Evolutionary conservation across 305 asterid genomes (phyloP).

Genomic region (Solanum hybrid): DNA sequence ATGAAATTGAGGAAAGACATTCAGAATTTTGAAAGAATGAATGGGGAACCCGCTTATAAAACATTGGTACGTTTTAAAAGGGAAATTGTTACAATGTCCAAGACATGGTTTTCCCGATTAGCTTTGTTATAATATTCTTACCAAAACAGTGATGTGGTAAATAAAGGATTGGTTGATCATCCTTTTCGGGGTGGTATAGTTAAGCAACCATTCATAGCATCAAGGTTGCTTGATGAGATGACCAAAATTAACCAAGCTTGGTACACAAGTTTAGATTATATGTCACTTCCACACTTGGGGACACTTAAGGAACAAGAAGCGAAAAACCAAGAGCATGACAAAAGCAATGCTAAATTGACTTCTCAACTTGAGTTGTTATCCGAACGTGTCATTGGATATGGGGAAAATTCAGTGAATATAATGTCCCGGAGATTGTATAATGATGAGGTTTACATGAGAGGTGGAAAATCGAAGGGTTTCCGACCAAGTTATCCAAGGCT

Average conservation of each 20-base stretch:
- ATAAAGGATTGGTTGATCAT: background rate
- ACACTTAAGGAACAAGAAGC: background rate
- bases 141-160: background rate
- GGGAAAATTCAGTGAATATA: background rate
- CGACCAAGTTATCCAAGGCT: background rate
- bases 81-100: background rate
- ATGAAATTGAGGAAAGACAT: too few species aligned
- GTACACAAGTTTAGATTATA: background rate
- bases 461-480: background rate
- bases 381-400: background rate
- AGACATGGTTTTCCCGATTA: background rate
- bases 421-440: background rate
- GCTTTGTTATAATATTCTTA: background rate
- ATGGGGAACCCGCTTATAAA: too few species aligned
- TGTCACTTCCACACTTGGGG: background rate
- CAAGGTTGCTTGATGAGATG: background rate
- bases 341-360: background rate
- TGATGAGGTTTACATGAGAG: background rate
- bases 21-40: too few species aligned
- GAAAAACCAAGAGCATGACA: background rate
- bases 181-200: background rate
- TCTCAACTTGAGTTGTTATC: background rate
- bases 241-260: background rate
- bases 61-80: too few species aligned
- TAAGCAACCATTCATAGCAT: background rate